Evolutionary conservation across 306 rosid genomes (phyloP), one percentile per base, ranked within the genome.

Genomic region (Lathyrus tuberosus): DNA sequence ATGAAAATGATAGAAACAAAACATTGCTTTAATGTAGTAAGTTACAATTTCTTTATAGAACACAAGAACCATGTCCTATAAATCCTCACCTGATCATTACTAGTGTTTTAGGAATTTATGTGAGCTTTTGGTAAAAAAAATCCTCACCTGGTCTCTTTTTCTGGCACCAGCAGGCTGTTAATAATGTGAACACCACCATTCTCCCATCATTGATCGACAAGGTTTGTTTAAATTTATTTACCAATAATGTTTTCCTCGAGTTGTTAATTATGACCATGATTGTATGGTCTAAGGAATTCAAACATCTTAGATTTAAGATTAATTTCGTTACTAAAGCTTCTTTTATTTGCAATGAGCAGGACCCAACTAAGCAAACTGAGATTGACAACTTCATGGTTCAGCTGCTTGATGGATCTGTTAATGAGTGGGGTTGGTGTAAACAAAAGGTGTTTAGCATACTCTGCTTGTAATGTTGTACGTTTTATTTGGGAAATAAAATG

Each of bases 391-490:
- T 84, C 16, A 91, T 95, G 92, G 97, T 95, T 84, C 97, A 95
- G 73, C 71, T 88, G 67, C 97, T 95, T 48, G 99, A 95, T 80
- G 99, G 95, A 80, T 91, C 99, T 40, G 89, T 84, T 57, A 95
- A 95, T 5, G 97, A 95, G 81, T 95, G 99, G 97, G 99, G 99
- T 59, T 95, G 99, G 99, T 95, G 99, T 88, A 91, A 95, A 65
- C 88, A 91, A 73, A 95, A 91, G 99, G 99, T 91, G 71, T 64
- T 20, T 79, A 52, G 7, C 49, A 9, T 35, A 71, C 37, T 52
- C 24, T 14, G 17, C 46, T 46, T 76, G 20, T 53, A 48, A 20
- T n/a, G n/a, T n/a, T n/a, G n/a, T n/a, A n/a, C n/a, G n/a, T n/a
- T n/a, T n/a, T n/a, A n/a, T n/a, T n/a, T n/a, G n/a, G n/a, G n/a